Evolutionary conservation across 176 grass and related monocot species (phyloP).

Genomic region (Rhynchospora tenuis): DNA sequence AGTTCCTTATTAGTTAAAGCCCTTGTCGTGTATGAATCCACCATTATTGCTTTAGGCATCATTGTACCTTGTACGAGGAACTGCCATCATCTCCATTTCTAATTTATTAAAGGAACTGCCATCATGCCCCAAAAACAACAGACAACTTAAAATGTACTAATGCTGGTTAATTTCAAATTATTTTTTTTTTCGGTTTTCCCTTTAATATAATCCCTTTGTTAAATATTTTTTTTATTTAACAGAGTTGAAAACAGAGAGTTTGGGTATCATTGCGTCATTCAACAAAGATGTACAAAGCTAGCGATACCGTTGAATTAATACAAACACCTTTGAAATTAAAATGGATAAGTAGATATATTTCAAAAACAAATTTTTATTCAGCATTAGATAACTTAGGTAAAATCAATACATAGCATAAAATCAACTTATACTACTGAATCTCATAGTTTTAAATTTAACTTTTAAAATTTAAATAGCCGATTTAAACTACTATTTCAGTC

Average conservation of each 20-base stretch:
- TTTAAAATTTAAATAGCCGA: too few relatives aligned
- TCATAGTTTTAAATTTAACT: too few relatives aligned
- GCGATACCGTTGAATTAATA: background rate
- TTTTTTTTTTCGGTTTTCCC: background rate
- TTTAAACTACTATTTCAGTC: too few relatives aligned
- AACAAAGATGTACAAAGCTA: background rate
- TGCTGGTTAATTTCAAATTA: background rate
- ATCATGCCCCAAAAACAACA: background rate
- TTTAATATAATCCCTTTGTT: too few relatives aligned
- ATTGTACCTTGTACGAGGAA: background rate
- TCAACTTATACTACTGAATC: too few relatives aligned
- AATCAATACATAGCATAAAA: background rate
- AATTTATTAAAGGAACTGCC: background rate
- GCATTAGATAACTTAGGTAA: background rate
- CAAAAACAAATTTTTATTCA: background rate
- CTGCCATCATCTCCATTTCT: background rate
- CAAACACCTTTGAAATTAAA: background rate
- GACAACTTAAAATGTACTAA: background rate
- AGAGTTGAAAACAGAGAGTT: too few relatives aligned
- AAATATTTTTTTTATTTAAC: too few relatives aligned
- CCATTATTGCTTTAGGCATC: conserved; percentile 22
- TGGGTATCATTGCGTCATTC: background rate
- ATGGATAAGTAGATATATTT: background rate
- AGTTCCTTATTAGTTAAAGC: conserved; percentile 10
- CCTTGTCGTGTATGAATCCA: conserved; percentile 9